phyloP scores from a whole-genome alignment of 192 early-diverging fungal genomes.

The Martensiomyces pterosporus region DNA sequence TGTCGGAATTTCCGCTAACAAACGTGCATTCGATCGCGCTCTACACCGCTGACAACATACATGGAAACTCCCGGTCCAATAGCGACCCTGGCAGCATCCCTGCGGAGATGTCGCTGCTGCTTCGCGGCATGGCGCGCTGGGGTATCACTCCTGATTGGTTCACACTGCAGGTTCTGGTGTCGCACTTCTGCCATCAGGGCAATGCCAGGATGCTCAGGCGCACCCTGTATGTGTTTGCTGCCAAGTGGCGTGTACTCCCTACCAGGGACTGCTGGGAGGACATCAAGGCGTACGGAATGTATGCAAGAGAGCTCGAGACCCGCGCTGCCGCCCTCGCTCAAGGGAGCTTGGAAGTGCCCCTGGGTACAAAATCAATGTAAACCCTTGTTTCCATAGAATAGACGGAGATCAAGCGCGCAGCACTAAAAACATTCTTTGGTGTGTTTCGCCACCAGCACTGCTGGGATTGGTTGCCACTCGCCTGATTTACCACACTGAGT shows the following conservation, averaged over 20 bases:
- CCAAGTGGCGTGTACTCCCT: conserved; percentile 23
- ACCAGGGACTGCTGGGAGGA: conserved; percentile 13
- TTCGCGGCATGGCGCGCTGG: conserved; percentile 35
- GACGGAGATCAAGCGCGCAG: too few relatives aligned
- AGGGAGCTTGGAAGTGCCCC: too few relatives aligned
- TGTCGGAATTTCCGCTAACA: conserved; percentile 11
- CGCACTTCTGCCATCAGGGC: conserved; percentile 10
- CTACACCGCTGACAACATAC: conserved; percentile 2
- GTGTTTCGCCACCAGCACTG: too few relatives aligned
- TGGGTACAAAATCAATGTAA: too few relatives aligned
- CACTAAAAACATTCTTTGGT: too few relatives aligned
- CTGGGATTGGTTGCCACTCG: too few relatives aligned
- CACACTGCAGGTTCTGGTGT: conserved; percentile 24
- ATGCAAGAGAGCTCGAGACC: conserved; percentile 9
- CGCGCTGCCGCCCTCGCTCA: too few relatives aligned
- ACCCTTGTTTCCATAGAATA: too few relatives aligned
- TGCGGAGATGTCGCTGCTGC: conserved; percentile 9
- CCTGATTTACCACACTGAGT: too few relatives aligned
- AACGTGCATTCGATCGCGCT: conserved; percentile 10
- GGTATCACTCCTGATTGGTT: conserved; percentile 14
- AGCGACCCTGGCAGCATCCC: too few relatives aligned
- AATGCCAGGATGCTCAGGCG: conserved; percentile 7
- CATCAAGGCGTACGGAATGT: conserved; percentile 4
- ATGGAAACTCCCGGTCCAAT: neutral
- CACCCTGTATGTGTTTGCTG: conserved; percentile 23